phyloP scores from a whole-genome alignment of 805 yeast genomes.

The Starmera pachycereana region DNA sequence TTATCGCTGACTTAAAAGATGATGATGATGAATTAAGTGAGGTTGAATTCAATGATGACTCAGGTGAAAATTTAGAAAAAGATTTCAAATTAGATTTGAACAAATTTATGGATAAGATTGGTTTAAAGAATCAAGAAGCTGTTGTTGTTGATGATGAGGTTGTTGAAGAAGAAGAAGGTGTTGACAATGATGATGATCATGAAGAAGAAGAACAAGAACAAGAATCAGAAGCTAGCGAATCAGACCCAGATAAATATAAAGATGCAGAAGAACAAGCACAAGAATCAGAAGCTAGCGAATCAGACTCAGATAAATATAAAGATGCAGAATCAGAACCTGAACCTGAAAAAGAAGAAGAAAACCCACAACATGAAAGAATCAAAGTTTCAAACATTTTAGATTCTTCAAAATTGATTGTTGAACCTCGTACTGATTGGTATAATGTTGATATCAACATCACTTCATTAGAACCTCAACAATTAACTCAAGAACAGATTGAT shows the following conservation, averaged over 20 bases:
- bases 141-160: conserved; percentile 26
- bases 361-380: conserved; percentile 19
- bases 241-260: conserved; percentile 14
- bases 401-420: conserved; percentile 45
- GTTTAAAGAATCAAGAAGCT: conserved; percentile 36
- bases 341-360: conserved; percentile 13
- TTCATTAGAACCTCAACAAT: conserved; percentile 9
- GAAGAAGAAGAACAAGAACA: conserved; percentile 23
- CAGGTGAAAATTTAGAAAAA: conserved; percentile 23
- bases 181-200: conserved; percentile 24
- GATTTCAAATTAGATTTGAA: conserved; percentile 43
- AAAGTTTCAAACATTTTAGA: conserved; percentile 33
- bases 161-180: conserved; percentile 31
- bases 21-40: conserved; percentile 37
- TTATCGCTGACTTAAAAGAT: conserved; percentile 45
- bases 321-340: conserved; percentile 16
- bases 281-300: conserved; percentile 21
- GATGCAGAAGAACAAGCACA: conserved; percentile 19
- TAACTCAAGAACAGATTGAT: conserved; percentile 44
- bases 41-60: conserved; percentile 26
- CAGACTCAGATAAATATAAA: conserved; percentile 14
- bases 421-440: conserved; percentile 70
- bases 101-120: conserved; percentile 56
- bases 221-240: conserved; percentile 18
- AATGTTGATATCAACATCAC: conserved; percentile 35